Evolutionary conservation across 106 monocot genomes (phyloP).

Genomic region (Chionographis japonica): DNA sequence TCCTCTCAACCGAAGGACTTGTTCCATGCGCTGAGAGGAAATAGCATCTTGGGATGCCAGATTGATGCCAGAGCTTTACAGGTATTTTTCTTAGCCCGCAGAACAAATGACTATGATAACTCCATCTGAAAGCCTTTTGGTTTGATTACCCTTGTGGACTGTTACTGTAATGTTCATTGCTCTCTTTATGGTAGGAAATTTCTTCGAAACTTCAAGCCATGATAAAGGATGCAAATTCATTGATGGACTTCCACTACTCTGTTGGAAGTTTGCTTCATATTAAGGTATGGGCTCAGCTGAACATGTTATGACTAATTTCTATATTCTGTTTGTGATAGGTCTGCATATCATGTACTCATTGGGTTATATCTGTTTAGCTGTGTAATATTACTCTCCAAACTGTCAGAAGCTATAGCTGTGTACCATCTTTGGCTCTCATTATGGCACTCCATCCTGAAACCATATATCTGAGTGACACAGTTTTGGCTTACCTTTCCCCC

Average conservation of each 20-base stretch:
- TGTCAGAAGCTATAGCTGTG: no score
- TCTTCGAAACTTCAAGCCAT: conserved; percentile 44
- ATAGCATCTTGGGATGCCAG: conserved; percentile 50
- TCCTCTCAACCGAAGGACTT: conserved; percentile 45
- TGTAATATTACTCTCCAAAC: no score
- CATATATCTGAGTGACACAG: no score
- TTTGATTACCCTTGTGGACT: not conserved
- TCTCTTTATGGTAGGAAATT: conserved; percentile 35
- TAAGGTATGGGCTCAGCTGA: conserved; percentile 52
- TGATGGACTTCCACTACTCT: conserved; percentile 58
- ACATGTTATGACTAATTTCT: no score
- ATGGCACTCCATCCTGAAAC: no score
- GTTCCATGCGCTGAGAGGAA: conserved; percentile 62
- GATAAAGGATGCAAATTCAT: conserved; percentile 51
- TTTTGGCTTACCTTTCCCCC: not conserved
- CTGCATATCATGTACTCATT: no score
- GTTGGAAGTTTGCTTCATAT: conserved; percentile 62
- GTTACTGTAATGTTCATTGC: not conserved
- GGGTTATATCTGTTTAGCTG: no score
- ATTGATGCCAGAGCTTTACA: conserved; percentile 28
- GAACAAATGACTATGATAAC: not conserved
- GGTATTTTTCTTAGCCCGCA: conserved; percentile 23
- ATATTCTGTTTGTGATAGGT: no score
- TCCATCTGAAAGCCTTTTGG: no score
- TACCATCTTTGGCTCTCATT: no score